Evolutionary conservation across 1,139 yeast genomes (phyloP).

Genomic region (Debaryomyces sp.): DNA sequence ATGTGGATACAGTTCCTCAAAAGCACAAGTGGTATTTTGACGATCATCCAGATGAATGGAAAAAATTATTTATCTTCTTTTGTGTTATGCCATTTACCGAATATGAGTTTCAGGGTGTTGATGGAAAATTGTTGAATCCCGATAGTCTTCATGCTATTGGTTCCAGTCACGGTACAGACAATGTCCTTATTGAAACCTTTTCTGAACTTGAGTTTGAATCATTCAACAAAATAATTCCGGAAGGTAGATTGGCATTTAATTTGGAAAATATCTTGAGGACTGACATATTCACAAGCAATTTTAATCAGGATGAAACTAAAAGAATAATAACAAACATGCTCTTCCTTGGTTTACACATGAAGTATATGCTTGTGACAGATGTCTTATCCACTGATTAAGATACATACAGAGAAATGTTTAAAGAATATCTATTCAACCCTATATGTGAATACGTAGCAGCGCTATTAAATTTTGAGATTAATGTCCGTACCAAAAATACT

Average conservation of each 20-base stretch:
- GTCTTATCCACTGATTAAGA: neutral
- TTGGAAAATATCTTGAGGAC: neutral
- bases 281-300: neutral
- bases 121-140: constrained; percentile 4
- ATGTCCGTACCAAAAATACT: neutral
- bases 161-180: neutral
- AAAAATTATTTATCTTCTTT: constrained; percentile 2
- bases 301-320: neutral
- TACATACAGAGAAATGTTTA: neutral
- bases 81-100: constrained; percentile 5
- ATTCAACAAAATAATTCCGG: neutral
- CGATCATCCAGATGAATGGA: neutral
- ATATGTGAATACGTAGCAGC: neutral
- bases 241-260: neutral
- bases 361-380: neutral
- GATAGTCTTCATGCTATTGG: neutral
- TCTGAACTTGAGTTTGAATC: neutral
- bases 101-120: neutral
- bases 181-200: constrained; percentile 1
- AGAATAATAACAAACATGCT: neutral
- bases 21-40: neutral
- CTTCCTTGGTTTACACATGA: neutral
- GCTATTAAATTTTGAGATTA: neutral
- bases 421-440: neutral
- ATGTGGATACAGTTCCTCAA: neutral